Evolutionary conservation across 257 asterid species (phyloP).

Genomic region (Penstemon barbatus): DNA sequence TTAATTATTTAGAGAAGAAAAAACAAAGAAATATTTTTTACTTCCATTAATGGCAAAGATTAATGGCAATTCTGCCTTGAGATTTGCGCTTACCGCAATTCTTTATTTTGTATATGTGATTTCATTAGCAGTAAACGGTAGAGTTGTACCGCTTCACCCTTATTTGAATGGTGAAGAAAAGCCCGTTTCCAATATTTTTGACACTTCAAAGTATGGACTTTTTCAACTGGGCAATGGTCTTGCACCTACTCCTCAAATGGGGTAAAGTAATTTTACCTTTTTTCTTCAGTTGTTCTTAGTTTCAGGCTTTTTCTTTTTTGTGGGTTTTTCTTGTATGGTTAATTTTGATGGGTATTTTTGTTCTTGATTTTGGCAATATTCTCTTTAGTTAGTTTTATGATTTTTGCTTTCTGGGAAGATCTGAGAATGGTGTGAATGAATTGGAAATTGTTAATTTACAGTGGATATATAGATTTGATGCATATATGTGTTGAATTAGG

Average conservation of each 20-base stretch:
- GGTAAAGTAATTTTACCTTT: slow-evolving; percentile 42
- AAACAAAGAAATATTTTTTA: slow-evolving; percentile 15
- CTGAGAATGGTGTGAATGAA: neutral
- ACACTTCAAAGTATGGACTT: slow-evolving; percentile 81
- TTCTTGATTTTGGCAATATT: neutral
- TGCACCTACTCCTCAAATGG: slow-evolving; percentile 89
- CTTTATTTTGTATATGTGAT: slow-evolving; percentile 34
- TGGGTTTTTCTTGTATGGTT: slow-evolving; percentile 20
- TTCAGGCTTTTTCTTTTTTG: neutral
- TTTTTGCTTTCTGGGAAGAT: slow-evolving; percentile 16
- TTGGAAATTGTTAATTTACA: neutral
- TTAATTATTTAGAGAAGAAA: neutral
- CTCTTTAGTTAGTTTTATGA: neutral
- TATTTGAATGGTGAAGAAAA: slow-evolving; percentile 43
- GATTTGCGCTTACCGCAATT: slow-evolving; percentile 30
- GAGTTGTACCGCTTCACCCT: slow-evolving; percentile 59
- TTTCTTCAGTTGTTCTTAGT: neutral
- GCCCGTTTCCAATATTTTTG: slow-evolving; percentile 50
- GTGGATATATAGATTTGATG: slow-evolving; percentile 1
- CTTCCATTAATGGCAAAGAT: slow-evolving; percentile 35
- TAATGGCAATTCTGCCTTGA: slow-evolving; percentile 24
- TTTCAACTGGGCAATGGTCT: slow-evolving; percentile 77
- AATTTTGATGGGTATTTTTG: neutral
- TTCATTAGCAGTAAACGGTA: slow-evolving; percentile 39
- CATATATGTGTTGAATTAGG: neutral